Evolutionary conservation across 805 yeast species (phyloP).

Genomic region (Kluyveromyces siamensis): DNA sequence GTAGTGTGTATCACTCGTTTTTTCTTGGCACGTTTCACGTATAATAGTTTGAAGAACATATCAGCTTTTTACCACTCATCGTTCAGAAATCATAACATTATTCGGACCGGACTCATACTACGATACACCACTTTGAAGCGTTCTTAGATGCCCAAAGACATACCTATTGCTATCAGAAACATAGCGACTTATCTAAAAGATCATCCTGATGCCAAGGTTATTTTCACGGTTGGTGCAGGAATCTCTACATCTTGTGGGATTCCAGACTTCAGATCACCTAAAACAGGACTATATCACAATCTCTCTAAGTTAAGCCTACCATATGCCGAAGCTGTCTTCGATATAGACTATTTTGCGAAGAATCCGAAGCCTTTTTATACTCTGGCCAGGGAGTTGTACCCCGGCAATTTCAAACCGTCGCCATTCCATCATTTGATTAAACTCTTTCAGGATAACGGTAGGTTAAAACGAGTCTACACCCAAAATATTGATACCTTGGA

Average conservation of each 20-base stretch:
- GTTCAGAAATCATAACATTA: too few species aligned
- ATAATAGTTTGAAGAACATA: too few species aligned
- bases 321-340: constrained; percentile 93
- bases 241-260: constrained; percentile 89
- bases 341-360: constrained; percentile 67
- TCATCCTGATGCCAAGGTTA: constrained; percentile 34
- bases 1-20: too few species aligned
- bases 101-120: too few species aligned
- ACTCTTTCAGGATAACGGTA: constrained; percentile 53
- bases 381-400: constrained; percentile 76
- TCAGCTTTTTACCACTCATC: too few species aligned
- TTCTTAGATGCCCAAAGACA: background rate
- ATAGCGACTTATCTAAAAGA: constrained; percentile 10
- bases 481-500: constrained; percentile 93
- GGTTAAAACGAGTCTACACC: constrained; percentile 66
- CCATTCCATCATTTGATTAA: constrained; percentile 67
- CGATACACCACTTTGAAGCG: too few species aligned
- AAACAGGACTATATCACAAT: constrained; percentile 81
- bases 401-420: constrained; percentile 81
- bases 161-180: constrained; percentile 5
- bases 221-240: constrained; percentile 86
- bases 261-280: constrained; percentile 90
- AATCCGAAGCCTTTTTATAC: constrained; percentile 80
- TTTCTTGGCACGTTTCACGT: too few species aligned
- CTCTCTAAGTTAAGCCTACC: constrained; percentile 67